A percentile compares a stretch with the other conserved stretches of the same genome.
Conservation (phyloP, 2,329 filamentous ascomycete species). For the Pestalotiopsis sp. region DNA sequence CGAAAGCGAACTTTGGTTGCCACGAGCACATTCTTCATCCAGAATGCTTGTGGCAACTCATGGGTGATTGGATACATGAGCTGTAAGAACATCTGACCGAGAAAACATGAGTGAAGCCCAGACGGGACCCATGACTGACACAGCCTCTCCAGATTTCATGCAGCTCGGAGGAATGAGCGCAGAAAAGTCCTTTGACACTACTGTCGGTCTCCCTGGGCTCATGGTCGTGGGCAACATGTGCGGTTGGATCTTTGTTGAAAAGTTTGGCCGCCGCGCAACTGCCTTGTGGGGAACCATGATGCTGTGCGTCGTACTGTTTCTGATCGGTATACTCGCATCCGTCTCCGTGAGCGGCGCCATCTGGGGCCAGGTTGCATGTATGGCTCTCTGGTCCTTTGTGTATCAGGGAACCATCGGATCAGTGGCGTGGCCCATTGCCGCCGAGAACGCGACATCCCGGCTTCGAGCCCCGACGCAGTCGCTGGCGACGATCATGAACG, state of each 20-base stretch:
- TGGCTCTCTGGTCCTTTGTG: slow-evolving; percentile 32
- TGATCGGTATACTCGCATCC: slow-evolving; percentile 33
- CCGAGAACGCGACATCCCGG: slow-evolving; percentile 18
- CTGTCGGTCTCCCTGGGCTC: slow-evolving; percentile 28
- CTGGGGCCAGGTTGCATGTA: slow-evolving; percentile 24
- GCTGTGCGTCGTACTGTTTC: slow-evolving; percentile 29
- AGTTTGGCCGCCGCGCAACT: slow-evolving; percentile 30
- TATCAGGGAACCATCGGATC: slow-evolving; percentile 39
- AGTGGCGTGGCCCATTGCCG: slow-evolving; percentile 27
- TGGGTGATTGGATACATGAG: slow-evolving; percentile 33
- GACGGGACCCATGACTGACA: not conserved
- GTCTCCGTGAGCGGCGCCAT: slow-evolving; percentile 14
- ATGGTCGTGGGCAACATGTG: slow-evolving; percentile 34
- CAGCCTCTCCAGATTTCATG: slow-evolving; percentile 23
- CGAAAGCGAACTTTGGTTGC: slow-evolving; percentile 27
- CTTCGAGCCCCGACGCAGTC: slow-evolving; percentile 19
- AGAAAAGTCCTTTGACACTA: slow-evolving; percentile 25
- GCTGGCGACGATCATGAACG: slow-evolving; percentile 17
- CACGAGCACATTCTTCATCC: slow-evolving; percentile 30
- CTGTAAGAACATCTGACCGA: not conserved
- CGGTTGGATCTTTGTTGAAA: slow-evolving; percentile 33
- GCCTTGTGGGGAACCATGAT: slow-evolving; percentile 22
- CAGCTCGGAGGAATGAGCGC: slow-evolving; percentile 29
- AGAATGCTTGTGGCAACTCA: slow-evolving; percentile 30
- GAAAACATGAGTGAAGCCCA: not conserved